Evolutionary conservation across 148 eudicot species (phyloP).

Genomic region (Fallopia convolvulus): DNA sequence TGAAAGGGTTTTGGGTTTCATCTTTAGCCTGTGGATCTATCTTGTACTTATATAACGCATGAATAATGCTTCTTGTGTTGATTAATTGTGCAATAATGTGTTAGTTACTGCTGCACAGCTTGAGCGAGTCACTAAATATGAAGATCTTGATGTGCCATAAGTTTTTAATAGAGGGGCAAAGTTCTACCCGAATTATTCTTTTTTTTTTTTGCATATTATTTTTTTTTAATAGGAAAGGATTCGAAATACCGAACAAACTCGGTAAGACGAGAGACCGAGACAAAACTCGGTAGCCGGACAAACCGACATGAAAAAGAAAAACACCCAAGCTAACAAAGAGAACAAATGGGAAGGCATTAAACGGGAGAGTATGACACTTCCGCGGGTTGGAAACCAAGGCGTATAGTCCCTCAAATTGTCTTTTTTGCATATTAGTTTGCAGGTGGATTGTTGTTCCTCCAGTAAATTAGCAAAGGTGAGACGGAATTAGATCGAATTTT

Average conservation of each 20-base stretch:
- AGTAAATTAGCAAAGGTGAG: background rate
- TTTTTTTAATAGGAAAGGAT: too few species aligned
- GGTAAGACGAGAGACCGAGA: too few species aligned
- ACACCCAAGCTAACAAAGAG: too few species aligned
- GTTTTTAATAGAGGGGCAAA: background rate
- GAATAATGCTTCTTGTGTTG: background rate
- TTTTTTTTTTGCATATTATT: background rate
- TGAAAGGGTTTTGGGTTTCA: background rate
- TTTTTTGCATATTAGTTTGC: background rate
- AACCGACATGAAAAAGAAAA: too few species aligned
- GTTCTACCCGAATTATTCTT: background rate
- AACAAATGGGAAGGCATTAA: too few species aligned
- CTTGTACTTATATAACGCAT: background rate
- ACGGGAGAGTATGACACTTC: too few species aligned
- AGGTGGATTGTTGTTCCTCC: background rate
- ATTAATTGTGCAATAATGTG: background rate
- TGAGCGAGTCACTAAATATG: background rate
- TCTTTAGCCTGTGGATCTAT: background rate
- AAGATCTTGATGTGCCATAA: background rate
- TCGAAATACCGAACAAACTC: too few species aligned
- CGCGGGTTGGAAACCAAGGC: too few species aligned
- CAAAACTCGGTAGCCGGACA: too few species aligned
- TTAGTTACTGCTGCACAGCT: background rate
- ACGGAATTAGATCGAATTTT: background rate
- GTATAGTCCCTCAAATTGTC: too few species aligned